Conservation (phyloP, 2,329 filamentous ascomycete species). For the Scytalidium sp. region DNA sequence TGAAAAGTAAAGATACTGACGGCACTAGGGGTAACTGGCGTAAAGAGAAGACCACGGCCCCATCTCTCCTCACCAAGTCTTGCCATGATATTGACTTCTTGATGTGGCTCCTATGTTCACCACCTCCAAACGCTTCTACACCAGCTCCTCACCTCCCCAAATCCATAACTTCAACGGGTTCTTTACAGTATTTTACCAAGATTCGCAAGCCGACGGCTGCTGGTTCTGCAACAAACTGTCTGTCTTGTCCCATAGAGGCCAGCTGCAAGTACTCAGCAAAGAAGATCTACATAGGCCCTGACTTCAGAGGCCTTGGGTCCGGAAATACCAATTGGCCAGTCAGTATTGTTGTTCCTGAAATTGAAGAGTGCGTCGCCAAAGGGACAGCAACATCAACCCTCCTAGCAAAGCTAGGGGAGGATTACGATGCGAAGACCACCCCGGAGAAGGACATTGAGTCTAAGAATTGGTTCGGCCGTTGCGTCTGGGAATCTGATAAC, state of each 20-base stretch:
- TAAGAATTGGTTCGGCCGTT: conserved; percentile 84
- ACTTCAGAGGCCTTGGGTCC: conserved; percentile 55
- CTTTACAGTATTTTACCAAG: conserved; percentile 73
- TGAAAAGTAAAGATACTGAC: too few relatives aligned
- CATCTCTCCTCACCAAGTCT: conserved; percentile 86
- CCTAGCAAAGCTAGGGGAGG: conserved; percentile 37
- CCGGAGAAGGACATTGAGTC: conserved; percentile 44
- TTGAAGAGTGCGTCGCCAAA: conserved; percentile 66
- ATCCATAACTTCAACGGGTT: conserved; percentile 72
- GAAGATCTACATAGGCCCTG: conserved; percentile 63
- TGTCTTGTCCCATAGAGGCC: conserved; percentile 70
- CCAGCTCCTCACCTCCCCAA: conserved; percentile 68
- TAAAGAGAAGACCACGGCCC: conserved; percentile 71
- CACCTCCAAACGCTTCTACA: conserved; percentile 26
- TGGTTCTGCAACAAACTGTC: conserved; percentile 79
- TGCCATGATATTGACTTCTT: conserved; percentile 95
- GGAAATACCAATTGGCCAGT: conserved; percentile 79
- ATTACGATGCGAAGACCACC: conserved; percentile 49
- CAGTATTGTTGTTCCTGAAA: conserved; percentile 85
- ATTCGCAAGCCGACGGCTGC: conserved; percentile 73
- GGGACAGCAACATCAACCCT: conserved; percentile 46
- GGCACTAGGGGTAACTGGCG: conserved; percentile 93
- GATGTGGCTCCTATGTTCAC: conserved; percentile 82
- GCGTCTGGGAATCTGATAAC: conserved; percentile 91
- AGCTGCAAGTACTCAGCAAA: conserved; percentile 84